Conservation (phyloP, 495 filamentous ascomycete species). For the Penicillium samsonianum region DNA sequence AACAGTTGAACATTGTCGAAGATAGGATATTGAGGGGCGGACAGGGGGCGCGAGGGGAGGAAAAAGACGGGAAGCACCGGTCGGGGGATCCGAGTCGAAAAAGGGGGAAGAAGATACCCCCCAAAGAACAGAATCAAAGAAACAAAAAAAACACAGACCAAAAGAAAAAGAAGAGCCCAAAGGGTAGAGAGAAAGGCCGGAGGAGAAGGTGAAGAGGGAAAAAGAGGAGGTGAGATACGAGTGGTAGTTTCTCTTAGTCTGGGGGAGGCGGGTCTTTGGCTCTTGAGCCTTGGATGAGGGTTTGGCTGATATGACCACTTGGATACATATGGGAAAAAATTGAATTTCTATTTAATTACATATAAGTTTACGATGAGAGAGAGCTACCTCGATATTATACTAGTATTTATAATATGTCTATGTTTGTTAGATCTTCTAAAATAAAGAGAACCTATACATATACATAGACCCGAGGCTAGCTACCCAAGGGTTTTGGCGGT, state of each 20-base stretch:
- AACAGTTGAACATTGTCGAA: constrained; percentile 62
- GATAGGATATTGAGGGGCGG: constrained; percentile 57
- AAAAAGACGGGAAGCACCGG: constrained; percentile 52
- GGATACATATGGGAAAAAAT: not conserved
- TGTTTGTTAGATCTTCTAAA: not conserved
- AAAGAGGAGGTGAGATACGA: constrained; percentile 22
- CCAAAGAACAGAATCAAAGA: constrained; percentile 21
- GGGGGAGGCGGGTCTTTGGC: constrained; percentile 25
- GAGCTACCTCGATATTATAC: not conserved
- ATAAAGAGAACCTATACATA: not conserved
- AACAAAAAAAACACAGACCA: constrained; percentile 13
- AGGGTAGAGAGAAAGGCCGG: constrained; percentile 13
- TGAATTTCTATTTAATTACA: constrained; percentile 1
- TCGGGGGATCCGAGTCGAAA: constrained; percentile 30
- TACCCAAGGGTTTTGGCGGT: not conserved
- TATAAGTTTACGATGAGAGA: not conserved
- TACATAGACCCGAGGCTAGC: not conserved
- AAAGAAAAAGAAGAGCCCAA: constrained; percentile 13
- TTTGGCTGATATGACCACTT: constrained; percentile 4
- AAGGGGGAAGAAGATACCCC: constrained; percentile 4
- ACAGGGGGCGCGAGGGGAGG: constrained; percentile 57
- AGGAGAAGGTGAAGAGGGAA: constrained; percentile 12
- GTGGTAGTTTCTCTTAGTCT: constrained; percentile 26
- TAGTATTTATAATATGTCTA: not conserved
- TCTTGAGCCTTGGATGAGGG: constrained; percentile 12